phyloP scores from a whole-genome alignment of 495 filamentous ascomycete genomes.

The Hypoxylon intermedium region DNA sequence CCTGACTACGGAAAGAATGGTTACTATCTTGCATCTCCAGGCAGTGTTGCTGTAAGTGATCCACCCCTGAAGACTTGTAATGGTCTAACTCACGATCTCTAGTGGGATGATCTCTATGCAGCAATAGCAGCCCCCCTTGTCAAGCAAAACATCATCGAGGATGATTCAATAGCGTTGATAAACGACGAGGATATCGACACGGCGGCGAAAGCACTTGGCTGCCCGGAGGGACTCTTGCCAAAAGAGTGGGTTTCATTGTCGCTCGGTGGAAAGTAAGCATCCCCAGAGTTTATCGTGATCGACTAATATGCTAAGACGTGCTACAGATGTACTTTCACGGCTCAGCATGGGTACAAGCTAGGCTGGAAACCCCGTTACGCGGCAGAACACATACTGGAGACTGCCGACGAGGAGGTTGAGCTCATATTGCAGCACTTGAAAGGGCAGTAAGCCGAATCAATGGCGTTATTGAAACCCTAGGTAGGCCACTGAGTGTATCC shows the following conservation, averaged over 20 bases:
- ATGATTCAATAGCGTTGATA: slow-evolving; percentile 42
- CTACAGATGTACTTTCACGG: slow-evolving; percentile 49
- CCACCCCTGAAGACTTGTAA: neutral
- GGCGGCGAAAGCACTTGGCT: slow-evolving; percentile 50
- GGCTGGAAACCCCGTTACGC: slow-evolving; percentile 52
- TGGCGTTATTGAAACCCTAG: too few species aligned
- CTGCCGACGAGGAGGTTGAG: slow-evolving; percentile 50
- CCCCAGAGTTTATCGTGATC: neutral
- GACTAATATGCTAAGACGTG: neutral
- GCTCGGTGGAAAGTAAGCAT: slow-evolving; percentile 51
- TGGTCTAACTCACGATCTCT: neutral
- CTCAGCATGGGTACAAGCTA: slow-evolving; percentile 44
- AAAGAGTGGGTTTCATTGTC: slow-evolving; percentile 40
- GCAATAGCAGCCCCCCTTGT: slow-evolving; percentile 50
- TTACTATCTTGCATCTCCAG: slow-evolving; percentile 59
- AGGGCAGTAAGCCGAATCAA: neutral
- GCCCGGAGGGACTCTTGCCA: slow-evolving; percentile 31
- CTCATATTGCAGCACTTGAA: slow-evolving; percentile 39
- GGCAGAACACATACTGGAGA: slow-evolving; percentile 51
- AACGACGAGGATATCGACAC: slow-evolving; percentile 42
- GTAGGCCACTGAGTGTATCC: too few species aligned
- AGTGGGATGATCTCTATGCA: slow-evolving; percentile 57
- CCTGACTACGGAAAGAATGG: slow-evolving; percentile 51
- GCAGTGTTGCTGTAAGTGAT: slow-evolving; percentile 44
- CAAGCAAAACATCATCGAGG: slow-evolving; percentile 46